Base-by-base conservation (phyloP, 2,329 filamentous ascomycete genomes). In the Cladosporium oxysporum region DNA sequence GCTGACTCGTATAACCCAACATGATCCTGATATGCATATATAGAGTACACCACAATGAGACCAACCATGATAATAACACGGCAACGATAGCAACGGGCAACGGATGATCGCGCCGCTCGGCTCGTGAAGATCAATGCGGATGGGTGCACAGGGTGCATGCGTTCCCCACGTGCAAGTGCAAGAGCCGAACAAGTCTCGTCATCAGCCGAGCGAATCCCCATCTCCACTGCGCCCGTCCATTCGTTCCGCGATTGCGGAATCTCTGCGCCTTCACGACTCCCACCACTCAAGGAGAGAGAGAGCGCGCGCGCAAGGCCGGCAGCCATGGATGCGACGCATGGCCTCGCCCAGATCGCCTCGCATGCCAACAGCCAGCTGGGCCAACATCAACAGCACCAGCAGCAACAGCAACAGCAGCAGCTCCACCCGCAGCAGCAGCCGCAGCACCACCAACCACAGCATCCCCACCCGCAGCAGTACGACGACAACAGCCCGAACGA, bases 261-360 rank as follows among this genome's bases (percentile, higher is more conserved):
- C 33, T 14, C 16, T 59, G 57, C 57, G 57, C 57, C 35, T 59
- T 23, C 23, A 59, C 57, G 14, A 47, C 57, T 59, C 18, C 26
- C 37, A 59, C 33, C 57, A 58, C 55, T 33, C 7, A 47, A 47
- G 41, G 41, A 5, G n/a, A 47, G n/a, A 41, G 35, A 14, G 47
- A n/a, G 50, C 5, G 29, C 29, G 29, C 29, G 33, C 33, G 33
- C 52, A 55, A 23, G 35, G 44, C 41, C n/a, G 10, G 50, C 63
- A 53, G 53, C 52, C 53, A 66, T 62, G 64, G 64, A 66, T 47
- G 66, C 55, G 65, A 70, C 64, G 70, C 68, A 62, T 62, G 69
- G 67, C 47, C 49, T 66, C 35, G 57, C 63, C 67, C 58, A 67
- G 68, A 53, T 68, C 14, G 55, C 63, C 69, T 60, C 66, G 61